Evolutionary conservation across 192 early-diverging fungal genomes (phyloP).

Genomic region (Backusella sp.): DNA sequence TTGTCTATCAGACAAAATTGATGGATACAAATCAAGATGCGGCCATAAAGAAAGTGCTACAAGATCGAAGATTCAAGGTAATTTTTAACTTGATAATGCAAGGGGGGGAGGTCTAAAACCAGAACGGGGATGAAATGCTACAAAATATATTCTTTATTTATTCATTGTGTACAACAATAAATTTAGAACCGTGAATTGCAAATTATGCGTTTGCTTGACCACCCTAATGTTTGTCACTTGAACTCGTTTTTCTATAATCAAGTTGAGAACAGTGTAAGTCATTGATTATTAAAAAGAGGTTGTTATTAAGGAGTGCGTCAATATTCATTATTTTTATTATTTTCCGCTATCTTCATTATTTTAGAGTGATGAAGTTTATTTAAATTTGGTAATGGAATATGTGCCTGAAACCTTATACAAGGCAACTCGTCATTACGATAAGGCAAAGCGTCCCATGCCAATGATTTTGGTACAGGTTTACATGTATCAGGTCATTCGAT

Average conservation of each 20-base stretch:
- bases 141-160: not conserved
- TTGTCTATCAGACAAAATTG: slow-evolving; percentile 93
- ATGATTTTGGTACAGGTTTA: slow-evolving; percentile 91
- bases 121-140: too few species aligned
- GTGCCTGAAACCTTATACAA: slow-evolving; percentile 95
- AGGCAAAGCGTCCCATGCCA: slow-evolving; percentile 91
- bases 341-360: not conserved
- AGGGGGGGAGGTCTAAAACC: not conserved
- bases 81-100: not conserved
- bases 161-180: not conserved
- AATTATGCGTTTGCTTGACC: slow-evolving; percentile 89
- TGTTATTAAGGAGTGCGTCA: not conserved
- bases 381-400: slow-evolving; percentile 94
- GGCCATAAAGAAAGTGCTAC: slow-evolving; percentile 97
- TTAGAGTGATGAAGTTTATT: slow-evolving; percentile 89
- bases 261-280: slow-evolving; percentile 72
- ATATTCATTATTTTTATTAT: not conserved
- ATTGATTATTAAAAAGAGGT: not conserved
- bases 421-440: slow-evolving; percentile 87
- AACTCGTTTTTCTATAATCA: slow-evolving; percentile 94
- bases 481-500: slow-evolving; percentile 98
- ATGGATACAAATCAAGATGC: slow-evolving; percentile 75
- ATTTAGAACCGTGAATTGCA: slow-evolving; percentile 84
- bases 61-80: slow-evolving; percentile 98
- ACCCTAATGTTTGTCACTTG: slow-evolving; percentile 91